These are phyloP conservation scores for Solanum sejunctum DNA, from an alignment of 257 asterid genomes.

Conservation along the genomic window DNA sequence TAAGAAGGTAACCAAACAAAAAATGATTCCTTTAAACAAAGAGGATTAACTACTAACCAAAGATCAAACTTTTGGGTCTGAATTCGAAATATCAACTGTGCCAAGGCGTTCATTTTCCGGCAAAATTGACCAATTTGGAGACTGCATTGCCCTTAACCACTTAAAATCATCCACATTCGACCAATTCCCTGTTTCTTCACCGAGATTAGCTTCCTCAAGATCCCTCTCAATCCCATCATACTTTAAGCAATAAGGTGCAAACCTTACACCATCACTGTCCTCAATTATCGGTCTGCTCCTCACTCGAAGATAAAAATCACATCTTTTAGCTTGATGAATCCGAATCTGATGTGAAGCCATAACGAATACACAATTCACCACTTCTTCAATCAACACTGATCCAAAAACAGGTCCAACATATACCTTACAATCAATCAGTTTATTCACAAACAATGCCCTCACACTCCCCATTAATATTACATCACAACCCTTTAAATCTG, in stretches of 20 bases:
- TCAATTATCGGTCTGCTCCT: conserved; percentile 94
- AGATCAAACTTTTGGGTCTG: neutral
- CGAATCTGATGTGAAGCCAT: conserved; percentile 82
- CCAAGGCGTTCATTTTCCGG: conserved; percentile 39
- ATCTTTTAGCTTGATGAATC: conserved; percentile 56
- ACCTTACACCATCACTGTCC: conserved; percentile 50
- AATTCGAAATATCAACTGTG: conserved; percentile 24
- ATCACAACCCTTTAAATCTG: conserved; percentile 51
- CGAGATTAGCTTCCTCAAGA: conserved; percentile 57
- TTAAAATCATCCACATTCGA: conserved; percentile 75
- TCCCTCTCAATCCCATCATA: conserved; percentile 55
- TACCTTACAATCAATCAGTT: conserved; percentile 42
- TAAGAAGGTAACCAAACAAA: neutral
- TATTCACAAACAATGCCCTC: conserved; percentile 68
- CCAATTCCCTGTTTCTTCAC: conserved; percentile 80
- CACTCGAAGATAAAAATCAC: conserved; percentile 67
- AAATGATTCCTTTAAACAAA: neutral
- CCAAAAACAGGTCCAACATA: conserved; percentile 54
- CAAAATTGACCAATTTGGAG: conserved; percentile 78
- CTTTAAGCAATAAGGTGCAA: conserved; percentile 64
- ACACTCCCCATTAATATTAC: conserved; percentile 59
- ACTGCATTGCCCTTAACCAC: conserved; percentile 81
- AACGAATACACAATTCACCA: conserved; percentile 44
- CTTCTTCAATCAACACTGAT: conserved; percentile 73
- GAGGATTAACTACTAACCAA: neutral